These are phyloP conservation scores for Ustilago shanxiensis DNA, from an alignment of 1,284 basidiomycete species.

Conservation along the genomic window DNA sequence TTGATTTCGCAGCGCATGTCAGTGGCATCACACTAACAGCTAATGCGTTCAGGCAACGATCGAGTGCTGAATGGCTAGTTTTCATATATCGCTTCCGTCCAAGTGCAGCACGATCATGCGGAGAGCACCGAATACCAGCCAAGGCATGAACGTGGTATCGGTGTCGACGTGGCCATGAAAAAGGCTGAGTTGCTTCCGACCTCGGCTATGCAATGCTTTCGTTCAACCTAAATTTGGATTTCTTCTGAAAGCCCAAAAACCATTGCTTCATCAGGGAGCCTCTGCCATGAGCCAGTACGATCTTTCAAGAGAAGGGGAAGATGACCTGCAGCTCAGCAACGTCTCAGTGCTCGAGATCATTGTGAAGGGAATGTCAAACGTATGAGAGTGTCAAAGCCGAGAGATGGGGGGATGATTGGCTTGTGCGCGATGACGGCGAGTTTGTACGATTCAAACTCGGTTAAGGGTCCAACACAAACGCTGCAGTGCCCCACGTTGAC, in stretches of 20 bases:
- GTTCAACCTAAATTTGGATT: conserved; percentile 8
- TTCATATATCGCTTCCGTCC: no score
- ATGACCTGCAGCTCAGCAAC: no score
- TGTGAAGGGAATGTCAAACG: neutral
- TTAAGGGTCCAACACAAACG: conserved; percentile 14
- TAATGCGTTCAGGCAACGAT: no score
- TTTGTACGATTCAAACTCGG: conserved; percentile 5
- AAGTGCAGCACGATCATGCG: neutral
- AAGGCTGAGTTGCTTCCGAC: conserved; percentile 10
- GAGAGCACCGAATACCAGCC: neutral
- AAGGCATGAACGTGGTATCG: conserved; percentile 7
- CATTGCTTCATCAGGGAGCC: no score
- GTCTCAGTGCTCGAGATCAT: neutral
- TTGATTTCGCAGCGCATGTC: neutral
- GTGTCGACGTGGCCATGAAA: conserved; percentile 4
- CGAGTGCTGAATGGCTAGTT: no score
- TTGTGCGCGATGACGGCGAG: conserved; percentile 13
- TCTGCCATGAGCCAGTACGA: no score
- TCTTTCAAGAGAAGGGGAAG: no score
- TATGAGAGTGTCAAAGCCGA: neutral
- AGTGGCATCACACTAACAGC: neutral
- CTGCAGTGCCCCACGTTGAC: conserved; percentile 17
- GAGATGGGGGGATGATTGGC: neutral
- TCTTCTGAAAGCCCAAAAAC: conserved; percentile 4
- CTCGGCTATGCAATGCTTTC: conserved; percentile 10